phyloP scores from a whole-genome alignment of 495 filamentous ascomycete genomes.

The Penicillium chermesinum region DNA sequence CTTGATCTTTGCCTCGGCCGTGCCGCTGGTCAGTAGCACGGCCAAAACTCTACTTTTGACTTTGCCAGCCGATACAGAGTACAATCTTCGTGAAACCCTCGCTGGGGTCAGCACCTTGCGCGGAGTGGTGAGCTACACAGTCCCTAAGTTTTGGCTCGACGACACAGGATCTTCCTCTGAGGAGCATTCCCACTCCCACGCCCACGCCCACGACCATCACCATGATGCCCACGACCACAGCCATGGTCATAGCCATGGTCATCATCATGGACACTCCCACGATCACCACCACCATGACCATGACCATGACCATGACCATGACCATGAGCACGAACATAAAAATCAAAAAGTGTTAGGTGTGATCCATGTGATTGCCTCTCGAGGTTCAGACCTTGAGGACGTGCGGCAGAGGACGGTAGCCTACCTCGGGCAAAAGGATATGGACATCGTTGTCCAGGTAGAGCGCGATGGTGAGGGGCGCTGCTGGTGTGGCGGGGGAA shows the following conservation, averaged over 20 bases:
- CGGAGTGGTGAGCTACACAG: slow-evolving; percentile 80
- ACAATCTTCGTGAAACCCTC: slow-evolving; percentile 77
- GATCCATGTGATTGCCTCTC: slow-evolving; percentile 73
- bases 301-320: slow-evolving; percentile 18
- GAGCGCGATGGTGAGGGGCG: slow-evolving; percentile 70
- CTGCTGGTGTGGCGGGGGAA: slow-evolving; percentile 69
- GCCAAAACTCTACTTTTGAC: slow-evolving; percentile 78
- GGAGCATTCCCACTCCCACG: slow-evolving; percentile 22
- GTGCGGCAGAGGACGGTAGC: slow-evolving; percentile 61
- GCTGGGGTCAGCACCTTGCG: slow-evolving; percentile 75
- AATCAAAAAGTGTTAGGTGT: slow-evolving; percentile 62
- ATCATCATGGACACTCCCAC: slow-evolving; percentile 9
- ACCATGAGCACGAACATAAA: slow-evolving; percentile 26
- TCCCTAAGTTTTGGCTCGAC: slow-evolving; percentile 91
- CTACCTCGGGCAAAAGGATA: slow-evolving; percentile 53
- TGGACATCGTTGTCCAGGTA: slow-evolving; percentile 71
- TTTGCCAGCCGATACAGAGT: slow-evolving; percentile 81
- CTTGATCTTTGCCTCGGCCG: slow-evolving; percentile 81
- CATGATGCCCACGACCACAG: slow-evolving; percentile 22
- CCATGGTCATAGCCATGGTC: slow-evolving; percentile 20
- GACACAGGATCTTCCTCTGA: slow-evolving; percentile 48
- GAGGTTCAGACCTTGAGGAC: slow-evolving; percentile 67
- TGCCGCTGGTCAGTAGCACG: slow-evolving; percentile 80
- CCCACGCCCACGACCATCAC: slow-evolving; percentile 23
- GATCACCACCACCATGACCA: slow-evolving; percentile 14